phyloP scores from a whole-genome alignment of 371 early-diverging fungal species.

The Mortierella sp. region DNA sequence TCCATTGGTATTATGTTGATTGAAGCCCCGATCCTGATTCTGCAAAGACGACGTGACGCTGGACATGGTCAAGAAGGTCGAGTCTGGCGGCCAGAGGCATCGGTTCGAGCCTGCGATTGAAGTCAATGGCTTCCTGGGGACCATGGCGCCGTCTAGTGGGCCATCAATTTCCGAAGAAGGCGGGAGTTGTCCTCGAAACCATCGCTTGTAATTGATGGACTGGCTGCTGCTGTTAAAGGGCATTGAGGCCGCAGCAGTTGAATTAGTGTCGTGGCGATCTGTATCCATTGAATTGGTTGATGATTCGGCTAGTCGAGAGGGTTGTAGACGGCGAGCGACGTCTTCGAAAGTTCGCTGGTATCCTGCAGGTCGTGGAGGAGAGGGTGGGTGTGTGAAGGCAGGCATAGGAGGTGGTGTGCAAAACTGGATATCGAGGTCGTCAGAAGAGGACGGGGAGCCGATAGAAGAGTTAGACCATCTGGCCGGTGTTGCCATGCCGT shows the following conservation, averaged over 20 bases:
- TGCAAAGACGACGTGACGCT: constrained; percentile 11
- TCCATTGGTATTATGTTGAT: not conserved
- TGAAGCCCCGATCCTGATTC: constrained; percentile 10
- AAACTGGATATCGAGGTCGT: constrained; percentile 24
- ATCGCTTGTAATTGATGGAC: not conserved
- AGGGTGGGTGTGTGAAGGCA: constrained; percentile 23
- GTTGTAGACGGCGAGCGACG: not conserved
- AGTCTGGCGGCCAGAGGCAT: constrained; percentile 50
- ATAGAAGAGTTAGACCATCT: constrained; percentile 16
- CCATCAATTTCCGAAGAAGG: not conserved
- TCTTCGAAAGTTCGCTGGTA: not conserved
- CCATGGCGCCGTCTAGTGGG: not conserved
- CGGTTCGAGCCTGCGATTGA: constrained; percentile 49
- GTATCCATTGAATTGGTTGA: not conserved
- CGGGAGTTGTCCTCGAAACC: constrained; percentile 1
- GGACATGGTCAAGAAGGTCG: constrained; percentile 44
- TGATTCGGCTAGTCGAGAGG: not conserved
- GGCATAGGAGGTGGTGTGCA: constrained; percentile 29
- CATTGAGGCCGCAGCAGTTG: not conserved
- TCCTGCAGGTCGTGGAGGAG: constrained; percentile 19
- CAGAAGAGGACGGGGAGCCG: constrained; percentile 17
- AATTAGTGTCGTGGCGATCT: not conserved
- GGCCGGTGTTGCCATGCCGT: constrained; percentile 13
- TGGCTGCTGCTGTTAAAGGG: not conserved
- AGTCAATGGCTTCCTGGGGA: constrained; percentile 37